Evolutionary conservation across 2,329 filamentous ascomycete genomes (phyloP).

Genomic region (Microcera coccophila): DNA sequence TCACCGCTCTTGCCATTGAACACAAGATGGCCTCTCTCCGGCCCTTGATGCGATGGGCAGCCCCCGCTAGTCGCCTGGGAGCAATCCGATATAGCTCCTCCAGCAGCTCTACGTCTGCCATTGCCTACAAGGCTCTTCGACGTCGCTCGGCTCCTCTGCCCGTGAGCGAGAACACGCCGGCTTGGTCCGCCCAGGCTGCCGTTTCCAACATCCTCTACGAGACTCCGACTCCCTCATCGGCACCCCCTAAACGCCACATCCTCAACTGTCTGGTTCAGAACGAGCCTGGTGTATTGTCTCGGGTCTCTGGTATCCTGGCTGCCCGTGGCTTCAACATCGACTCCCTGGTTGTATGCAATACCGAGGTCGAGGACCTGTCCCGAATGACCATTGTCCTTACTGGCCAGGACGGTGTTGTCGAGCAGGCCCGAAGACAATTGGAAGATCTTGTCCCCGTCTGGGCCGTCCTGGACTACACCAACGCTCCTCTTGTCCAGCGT

Average conservation of each 20-base stretch:
- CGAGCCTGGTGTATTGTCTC: conserved; percentile 94
- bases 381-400: conserved; percentile 98
- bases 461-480: conserved; percentile 96
- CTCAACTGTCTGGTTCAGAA: conserved; percentile 99
- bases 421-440: conserved; percentile 91
- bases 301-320: conserved; percentile 92
- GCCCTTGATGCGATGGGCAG: conserved; percentile 38
- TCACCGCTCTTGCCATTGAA: conserved; percentile 16
- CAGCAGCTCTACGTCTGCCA: conserved; percentile 78
- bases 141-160: conserved; percentile 83
- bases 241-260: conserved; percentile 88
- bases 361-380: conserved; percentile 91
- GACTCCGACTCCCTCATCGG: conserved; percentile 78
- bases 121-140: conserved; percentile 96
- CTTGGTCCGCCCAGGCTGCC: conserved; percentile 88
- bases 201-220: conserved; percentile 99
- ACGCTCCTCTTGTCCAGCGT: conserved; percentile 87
- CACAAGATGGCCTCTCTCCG: conserved; percentile 45
- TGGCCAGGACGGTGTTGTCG: conserved; percentile 93
- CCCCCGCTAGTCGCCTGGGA: conserved; percentile 25
- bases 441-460: conserved; percentile 97
- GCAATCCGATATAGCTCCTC: conserved; percentile 38
- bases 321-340: conserved; percentile 99
- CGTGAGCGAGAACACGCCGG: conserved; percentile 67
- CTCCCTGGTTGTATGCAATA: conserved; percentile 94